Evolutionary conservation across 257 asterid genomes (phyloP), one percentile per base, ranked within the genome.

Genomic region (Solanum corneliomulleri): DNA sequence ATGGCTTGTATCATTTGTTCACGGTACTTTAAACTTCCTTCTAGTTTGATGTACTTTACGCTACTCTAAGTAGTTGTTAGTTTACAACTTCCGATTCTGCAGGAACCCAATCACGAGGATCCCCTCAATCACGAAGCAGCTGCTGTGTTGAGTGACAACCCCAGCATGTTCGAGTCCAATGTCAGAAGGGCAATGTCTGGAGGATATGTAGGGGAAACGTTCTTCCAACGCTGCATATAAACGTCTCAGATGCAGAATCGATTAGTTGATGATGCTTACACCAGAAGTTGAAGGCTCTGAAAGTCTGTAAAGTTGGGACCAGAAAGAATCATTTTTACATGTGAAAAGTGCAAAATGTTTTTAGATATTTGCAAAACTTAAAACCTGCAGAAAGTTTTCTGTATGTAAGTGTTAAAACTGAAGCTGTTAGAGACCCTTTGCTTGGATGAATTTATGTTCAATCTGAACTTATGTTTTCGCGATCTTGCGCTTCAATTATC

Each of bases 81-180:
- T 89, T 69, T 23, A 42, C 16, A 56, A 84, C 60, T 77, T 64
- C 42, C 7, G 37, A 52, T 37, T 33, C 33, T 86, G 83, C 94
- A 95, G 98, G 99, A 97, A 90, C 99, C 99, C 2, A 97, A 95
- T 90, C 97, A 94, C 3, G 98, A 95, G 90, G 99, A 97, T 89
- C 99, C 99, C 88, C 98, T 97, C 41, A 97, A 97, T 87, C 98
- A 90, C 37, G 98, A 95, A 3, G 99, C 99, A 41, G 98, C 99
- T 86, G 96, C 94, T 5, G 97, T 95, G 80, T 86, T 96, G 90
- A 94, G 98, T 90, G 97, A 95, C 86, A 94, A 95, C 91, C 98
- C 98, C 0, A 95, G 91, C 88, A 74, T 93, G 94, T 96, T 96
- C 52, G 97, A 92, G 84, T 94, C 98, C 9, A 95, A 96, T 84